Percentiles rank a stretch among this genome's conserved stretches.
These are phyloP conservation scores for Ophiostoma perfectum DNA, from an alignment of 2,329 filamentous ascomycete species.

Conservation along the genomic window DNA sequence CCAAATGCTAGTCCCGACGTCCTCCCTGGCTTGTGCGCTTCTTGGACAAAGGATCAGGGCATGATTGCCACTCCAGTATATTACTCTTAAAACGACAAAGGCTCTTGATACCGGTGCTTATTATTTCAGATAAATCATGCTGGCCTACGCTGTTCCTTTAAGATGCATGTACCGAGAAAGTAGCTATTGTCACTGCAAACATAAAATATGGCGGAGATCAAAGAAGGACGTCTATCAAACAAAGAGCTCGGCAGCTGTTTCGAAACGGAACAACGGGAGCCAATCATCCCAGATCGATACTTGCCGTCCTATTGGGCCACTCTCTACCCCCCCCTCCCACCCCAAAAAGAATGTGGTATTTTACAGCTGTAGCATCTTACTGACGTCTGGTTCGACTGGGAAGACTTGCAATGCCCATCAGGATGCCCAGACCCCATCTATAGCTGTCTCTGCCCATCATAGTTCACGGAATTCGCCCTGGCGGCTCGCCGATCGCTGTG, in stretches of 20 bases:
- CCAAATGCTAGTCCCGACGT: too few species aligned
- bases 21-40: too few species aligned
- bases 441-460: neutral
- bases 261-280: neutral
- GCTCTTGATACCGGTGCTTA: too few species aligned
- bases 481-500: constrained; percentile 8
- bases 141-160: too few species aligned
- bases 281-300: neutral
- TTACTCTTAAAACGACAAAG: too few species aligned
- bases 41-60: too few species aligned
- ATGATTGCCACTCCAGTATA: too few species aligned
- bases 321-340: neutral
- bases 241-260: neutral
- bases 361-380: neutral
- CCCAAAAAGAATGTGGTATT: neutral
- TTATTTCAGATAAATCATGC: too few species aligned
- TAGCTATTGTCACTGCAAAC: too few species aligned
- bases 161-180: too few species aligned
- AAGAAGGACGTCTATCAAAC: neutral
- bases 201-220: too few species aligned
- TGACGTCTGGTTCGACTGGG: neutral
- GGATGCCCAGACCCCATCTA: neutral
- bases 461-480: neutral
- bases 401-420: neutral
- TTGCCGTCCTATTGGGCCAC: neutral